phyloP scores from a whole-genome alignment of 192 early-diverging fungal species.

The Martensiomyces pterosporus region DNA sequence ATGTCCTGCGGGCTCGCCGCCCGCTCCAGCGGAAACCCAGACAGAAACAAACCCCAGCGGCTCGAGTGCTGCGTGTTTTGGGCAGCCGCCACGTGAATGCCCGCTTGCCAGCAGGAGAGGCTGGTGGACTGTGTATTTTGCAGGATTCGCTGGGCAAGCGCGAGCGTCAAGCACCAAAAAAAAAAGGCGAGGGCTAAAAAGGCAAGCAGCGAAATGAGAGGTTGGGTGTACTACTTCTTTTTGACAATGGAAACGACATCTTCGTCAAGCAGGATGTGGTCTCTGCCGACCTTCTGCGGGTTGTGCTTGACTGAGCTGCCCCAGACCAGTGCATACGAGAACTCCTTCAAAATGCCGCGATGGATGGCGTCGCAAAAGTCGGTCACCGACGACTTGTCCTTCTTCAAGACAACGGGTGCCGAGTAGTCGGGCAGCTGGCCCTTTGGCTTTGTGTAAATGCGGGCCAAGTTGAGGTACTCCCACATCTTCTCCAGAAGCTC shows the following conservation, averaged over 20 bases:
- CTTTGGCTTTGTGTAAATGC: conserved; percentile 91
- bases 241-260: conserved; percentile 95
- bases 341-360: conserved; percentile 86
- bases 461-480: conserved; percentile 71
- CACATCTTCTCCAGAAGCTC: conserved; percentile 85
- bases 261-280: conserved; percentile 86
- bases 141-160: too few relatives aligned
- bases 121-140: too few relatives aligned
- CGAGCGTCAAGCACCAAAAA: not conserved
- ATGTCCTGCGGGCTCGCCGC: too few relatives aligned
- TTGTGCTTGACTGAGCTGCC: conserved; percentile 93
- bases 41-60: too few relatives aligned
- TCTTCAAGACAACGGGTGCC: conserved; percentile 84
- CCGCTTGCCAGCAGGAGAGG: too few relatives aligned
- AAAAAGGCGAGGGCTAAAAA: not conserved
- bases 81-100: too few relatives aligned
- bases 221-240: conserved; percentile 41
- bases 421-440: conserved; percentile 93
- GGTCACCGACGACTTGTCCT: conserved; percentile 63
- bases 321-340: conserved; percentile 94
- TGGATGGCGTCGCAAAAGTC: conserved; percentile 98
- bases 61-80: too few relatives aligned
- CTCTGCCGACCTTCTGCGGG: conserved; percentile 96
- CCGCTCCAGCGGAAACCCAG: too few relatives aligned
- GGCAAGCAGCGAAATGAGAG: too few relatives aligned